Evolutionary conservation across 164 flowering plant species (phyloP).

Genomic region (Tinospora cordifolia): DNA sequence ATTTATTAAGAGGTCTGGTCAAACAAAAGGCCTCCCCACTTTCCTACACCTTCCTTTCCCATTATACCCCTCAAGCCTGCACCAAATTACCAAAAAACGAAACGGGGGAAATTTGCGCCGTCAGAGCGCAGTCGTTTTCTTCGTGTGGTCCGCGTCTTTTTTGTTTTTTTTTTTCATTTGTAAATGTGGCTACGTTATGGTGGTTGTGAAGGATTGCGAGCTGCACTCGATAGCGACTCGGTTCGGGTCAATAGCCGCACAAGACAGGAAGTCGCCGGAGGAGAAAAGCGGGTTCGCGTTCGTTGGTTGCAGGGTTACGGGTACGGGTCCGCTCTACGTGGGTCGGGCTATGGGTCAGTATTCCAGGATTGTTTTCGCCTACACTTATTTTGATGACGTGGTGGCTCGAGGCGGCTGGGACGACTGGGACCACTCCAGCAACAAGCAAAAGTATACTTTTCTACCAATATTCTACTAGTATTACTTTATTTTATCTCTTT

Average conservation of each 20-base stretch:
- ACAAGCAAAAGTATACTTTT: constrained; percentile 53
- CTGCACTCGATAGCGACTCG: constrained; percentile 81
- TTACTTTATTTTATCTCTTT: neutral
- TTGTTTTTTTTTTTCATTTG: no score
- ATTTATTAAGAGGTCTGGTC: no score
- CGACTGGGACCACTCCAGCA: constrained; percentile 76
- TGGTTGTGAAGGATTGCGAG: constrained; percentile 51
- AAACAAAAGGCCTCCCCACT: no score
- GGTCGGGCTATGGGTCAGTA: constrained; percentile 95
- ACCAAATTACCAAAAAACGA: no score
- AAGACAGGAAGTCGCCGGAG: constrained; percentile 45
- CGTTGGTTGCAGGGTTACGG: constrained; percentile 66
- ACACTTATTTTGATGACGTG: constrained; percentile 68
- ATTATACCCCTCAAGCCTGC: no score
- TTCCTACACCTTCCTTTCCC: no score
- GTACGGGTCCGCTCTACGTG: constrained; percentile 78
- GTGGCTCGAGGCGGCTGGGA: constrained; percentile 96
- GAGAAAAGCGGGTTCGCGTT: constrained; percentile 87
- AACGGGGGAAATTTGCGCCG: no score
- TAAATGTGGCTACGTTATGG: neutral
- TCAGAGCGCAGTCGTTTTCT: no score
- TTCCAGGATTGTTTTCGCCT: constrained; percentile 71
- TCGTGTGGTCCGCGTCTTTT: no score
- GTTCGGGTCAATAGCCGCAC: constrained; percentile 93
- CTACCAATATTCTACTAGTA: neutral